phyloP scores from a whole-genome alignment of 495 filamentous ascomycete species.

The Cryomyces antarcticus region DNA sequence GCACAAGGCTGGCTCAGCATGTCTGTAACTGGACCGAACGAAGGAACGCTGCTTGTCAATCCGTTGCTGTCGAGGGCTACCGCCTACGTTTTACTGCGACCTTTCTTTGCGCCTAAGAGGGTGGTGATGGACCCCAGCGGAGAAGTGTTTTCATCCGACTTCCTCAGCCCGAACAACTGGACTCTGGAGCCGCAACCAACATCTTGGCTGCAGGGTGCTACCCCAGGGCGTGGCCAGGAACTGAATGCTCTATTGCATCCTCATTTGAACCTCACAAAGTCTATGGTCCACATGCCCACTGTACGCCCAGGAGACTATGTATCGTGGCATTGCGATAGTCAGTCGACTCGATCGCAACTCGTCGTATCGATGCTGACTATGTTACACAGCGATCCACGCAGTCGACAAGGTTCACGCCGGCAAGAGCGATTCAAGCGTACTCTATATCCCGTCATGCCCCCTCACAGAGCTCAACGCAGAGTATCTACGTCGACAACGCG shows the following conservation, averaged over 20 bases:
- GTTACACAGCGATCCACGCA: slow-evolving; percentile 41
- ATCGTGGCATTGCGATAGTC: slow-evolving; percentile 75
- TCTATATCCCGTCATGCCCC: slow-evolving; percentile 78
- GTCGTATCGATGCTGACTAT: not conserved
- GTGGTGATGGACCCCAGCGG: slow-evolving; percentile 4
- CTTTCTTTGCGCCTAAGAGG: slow-evolving; percentile 47
- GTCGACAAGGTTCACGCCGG: slow-evolving; percentile 66
- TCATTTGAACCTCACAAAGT: slow-evolving; percentile 46
- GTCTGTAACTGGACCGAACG: slow-evolving; percentile 45
- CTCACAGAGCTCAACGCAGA: slow-evolving; percentile 51
- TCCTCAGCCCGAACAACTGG: slow-evolving; percentile 36
- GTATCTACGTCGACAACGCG: slow-evolving; percentile 48
- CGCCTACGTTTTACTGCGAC: slow-evolving; percentile 64
- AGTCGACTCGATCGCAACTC: slow-evolving; percentile 8
- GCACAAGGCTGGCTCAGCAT: slow-evolving; percentile 80
- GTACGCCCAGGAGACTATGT: slow-evolving; percentile 76
- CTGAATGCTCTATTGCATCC: slow-evolving; percentile 51
- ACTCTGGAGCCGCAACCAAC: slow-evolving; percentile 22
- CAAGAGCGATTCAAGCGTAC: slow-evolving; percentile 47
- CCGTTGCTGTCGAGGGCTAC: slow-evolving; percentile 55
- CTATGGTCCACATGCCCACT: slow-evolving; percentile 62
- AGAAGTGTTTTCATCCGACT: slow-evolving; percentile 11
- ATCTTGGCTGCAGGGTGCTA: slow-evolving; percentile 51
- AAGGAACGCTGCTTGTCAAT: slow-evolving; percentile 71
- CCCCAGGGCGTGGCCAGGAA: slow-evolving; percentile 59